Base-by-base conservation (phyloP, 148 eudicot genomes). In the Fagopyrum homotropicum region DNA sequence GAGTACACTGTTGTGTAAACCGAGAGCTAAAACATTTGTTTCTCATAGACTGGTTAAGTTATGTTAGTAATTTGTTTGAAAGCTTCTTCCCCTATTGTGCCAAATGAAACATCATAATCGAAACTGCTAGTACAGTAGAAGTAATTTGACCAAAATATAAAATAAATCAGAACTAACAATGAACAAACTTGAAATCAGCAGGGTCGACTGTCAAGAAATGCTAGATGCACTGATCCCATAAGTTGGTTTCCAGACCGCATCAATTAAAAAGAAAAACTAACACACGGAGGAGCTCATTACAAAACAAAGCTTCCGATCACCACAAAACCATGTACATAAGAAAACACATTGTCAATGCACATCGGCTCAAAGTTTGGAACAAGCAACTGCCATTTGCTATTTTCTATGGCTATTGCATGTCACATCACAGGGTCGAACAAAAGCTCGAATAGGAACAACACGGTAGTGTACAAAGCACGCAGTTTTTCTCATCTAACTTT, bases 401-500 rank as follows among this genome's bases (percentile, higher is more conserved):
- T 29, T 35, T 63, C 45, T 63, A 63, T 63, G 45, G 69, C 69
- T 30, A 63, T 63, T 44, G 11, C 69, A 63, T 63, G 16, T 29
- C 70, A 63, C 69, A 63, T 63, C 69, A 64, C 70, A 64, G 19
- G 70, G 46, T 35, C 19, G 70, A 66, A 22, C 64, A 59, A 59
- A 59, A 22, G 52, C 35, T 59, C 30, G 8, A 59, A 66, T 12
- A 40, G 46, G 43, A 66, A 66, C 7, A 64, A 40, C 9, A 16
- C 46, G 15, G 46, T 66, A 40, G 71, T 66, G 46, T 66, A 66
- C 69, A 63, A 35, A 12, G 45, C 43, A 63, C 63, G 35, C 66
- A 57, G 69, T 16, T 57, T 75, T 75, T 55, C 74, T 93, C 91
- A 94, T 80, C 98, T 88, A 75, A 91, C 98, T 70, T 90, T 87